Conservation (phyloP, 1,139 yeast species). For the Lodderomyces parapsilosis region DNA sequence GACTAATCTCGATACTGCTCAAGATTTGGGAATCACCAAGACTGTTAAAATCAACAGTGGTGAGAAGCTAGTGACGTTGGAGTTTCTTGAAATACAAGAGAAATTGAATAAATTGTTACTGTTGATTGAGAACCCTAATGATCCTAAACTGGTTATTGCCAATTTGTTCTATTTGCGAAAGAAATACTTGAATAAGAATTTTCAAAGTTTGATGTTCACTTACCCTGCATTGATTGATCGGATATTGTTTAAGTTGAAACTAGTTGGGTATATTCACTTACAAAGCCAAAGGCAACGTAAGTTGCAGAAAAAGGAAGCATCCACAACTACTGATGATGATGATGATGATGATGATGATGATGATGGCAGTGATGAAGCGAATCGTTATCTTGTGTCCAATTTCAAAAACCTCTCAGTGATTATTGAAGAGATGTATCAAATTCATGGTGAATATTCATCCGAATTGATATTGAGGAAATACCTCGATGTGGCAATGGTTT, state of each 20-base stretch:
- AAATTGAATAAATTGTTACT: conserved; percentile 71
- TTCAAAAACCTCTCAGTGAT: conserved; percentile 76
- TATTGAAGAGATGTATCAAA: conserved; percentile 63
- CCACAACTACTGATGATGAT: neutral
- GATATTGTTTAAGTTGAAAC: conserved; percentile 59
- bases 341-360: conserved; percentile 11
- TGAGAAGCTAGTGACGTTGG: conserved; percentile 32
- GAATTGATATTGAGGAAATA: conserved; percentile 52
- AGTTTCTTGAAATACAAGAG: conserved; percentile 58
- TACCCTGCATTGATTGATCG: conserved; percentile 72
- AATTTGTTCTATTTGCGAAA: conserved; percentile 58
- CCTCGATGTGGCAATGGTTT: conserved; percentile 59
- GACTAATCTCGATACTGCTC: conserved; percentile 30
- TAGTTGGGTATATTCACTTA: conserved; percentile 35
- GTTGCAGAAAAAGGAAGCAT: neutral
- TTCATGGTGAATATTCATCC: conserved; percentile 45
- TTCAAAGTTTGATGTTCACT: conserved; percentile 53
- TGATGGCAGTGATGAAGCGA: conserved; percentile 11
- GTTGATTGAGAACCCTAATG: conserved; percentile 46
- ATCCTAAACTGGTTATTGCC: conserved; percentile 44
- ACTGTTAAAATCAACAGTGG: conserved; percentile 33
- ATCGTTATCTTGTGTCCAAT: conserved; percentile 42
- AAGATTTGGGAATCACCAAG: conserved; percentile 37
- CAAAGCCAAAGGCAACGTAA: conserved; percentile 8
- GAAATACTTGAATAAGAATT: conserved; percentile 54